Percentiles rank a stretch among this genome's conserved stretches.
Conservation (phyloP, 2,329 filamentous ascomycete species). For the Aspergillus carbonarius region DNA sequence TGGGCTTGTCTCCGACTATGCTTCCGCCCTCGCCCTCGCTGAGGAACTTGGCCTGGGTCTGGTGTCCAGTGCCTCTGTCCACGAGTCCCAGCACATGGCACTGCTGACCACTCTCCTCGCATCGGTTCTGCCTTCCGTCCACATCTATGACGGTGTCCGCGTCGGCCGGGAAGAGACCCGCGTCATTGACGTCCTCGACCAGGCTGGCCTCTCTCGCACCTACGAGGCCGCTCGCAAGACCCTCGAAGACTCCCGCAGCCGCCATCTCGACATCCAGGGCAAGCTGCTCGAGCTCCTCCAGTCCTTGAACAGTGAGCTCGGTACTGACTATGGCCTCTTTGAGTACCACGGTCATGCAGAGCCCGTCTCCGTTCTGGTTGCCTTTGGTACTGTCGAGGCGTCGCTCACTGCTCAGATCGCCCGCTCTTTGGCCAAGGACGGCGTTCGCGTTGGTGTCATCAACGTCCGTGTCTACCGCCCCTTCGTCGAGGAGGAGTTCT, state of each 20-base stretch:
- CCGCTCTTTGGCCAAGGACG: slow-evolving; percentile 67
- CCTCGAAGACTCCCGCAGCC: slow-evolving; percentile 63
- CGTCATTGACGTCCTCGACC: slow-evolving; percentile 77
- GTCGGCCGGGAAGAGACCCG: slow-evolving; percentile 79
- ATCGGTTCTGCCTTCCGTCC: slow-evolving; percentile 74
- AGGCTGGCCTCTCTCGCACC: slow-evolving; percentile 65
- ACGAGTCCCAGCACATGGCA: slow-evolving; percentile 94
- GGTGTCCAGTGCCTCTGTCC: slow-evolving; percentile 78
- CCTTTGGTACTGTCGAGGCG: slow-evolving; percentile 88
- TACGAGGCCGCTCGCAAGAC: slow-evolving; percentile 67
- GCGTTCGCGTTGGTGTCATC: slow-evolving; percentile 78
- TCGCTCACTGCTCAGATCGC: slow-evolving; percentile 82
- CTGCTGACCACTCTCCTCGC: slow-evolving; percentile 82
- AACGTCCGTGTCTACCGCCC: slow-evolving; percentile 93
- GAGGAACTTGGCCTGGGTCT: slow-evolving; percentile 89
- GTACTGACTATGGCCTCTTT: slow-evolving; percentile 88
- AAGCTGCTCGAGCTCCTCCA: slow-evolving; percentile 70
- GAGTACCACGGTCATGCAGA: slow-evolving; percentile 86
- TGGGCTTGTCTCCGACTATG: slow-evolving; percentile 84
- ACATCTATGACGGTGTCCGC: slow-evolving; percentile 83
- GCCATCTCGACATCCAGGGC: slow-evolving; percentile 67
- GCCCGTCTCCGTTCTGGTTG: slow-evolving; percentile 80
- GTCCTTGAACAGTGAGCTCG: slow-evolving; percentile 84
- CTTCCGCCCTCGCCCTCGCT: slow-evolving; percentile 71
- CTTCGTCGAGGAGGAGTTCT: slow-evolving; percentile 91